These are phyloP conservation scores for Calonectria pteridis DNA, from an alignment of 2,329 filamentous ascomycete species.

Conservation along the genomic window DNA sequence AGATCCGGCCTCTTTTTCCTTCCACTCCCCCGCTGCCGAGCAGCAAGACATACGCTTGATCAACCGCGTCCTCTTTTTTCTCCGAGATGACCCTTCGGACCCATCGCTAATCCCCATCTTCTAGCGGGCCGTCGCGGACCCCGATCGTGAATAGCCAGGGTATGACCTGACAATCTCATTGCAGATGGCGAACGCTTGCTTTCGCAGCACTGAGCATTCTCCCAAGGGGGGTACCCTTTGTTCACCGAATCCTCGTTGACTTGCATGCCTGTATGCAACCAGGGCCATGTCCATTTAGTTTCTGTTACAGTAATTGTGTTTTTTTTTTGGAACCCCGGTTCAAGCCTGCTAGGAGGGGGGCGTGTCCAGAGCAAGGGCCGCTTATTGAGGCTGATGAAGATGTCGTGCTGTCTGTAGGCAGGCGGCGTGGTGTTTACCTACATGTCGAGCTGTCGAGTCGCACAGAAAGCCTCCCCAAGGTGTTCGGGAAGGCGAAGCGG, in stretches of 20 bases:
- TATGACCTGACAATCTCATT: conserved; percentile 5
- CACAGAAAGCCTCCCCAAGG: not conserved
- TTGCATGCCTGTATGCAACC: conserved; percentile 34
- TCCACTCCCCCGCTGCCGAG: not conserved
- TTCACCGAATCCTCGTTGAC: conserved; percentile 21
- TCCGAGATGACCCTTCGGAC: not conserved
- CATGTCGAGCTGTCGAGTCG: conserved; percentile 3
- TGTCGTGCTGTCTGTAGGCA: not conserved
- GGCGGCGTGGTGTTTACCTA: not conserved
- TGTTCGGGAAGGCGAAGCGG: not conserved
- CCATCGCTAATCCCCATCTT: not conserved
- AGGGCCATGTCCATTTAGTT: conserved; percentile 37
- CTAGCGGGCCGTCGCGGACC: conserved; percentile 28
- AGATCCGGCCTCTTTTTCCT: not conserved
- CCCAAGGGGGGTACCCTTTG: conserved; percentile 19
- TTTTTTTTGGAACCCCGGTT: not conserved
- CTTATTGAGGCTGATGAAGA: conserved; percentile 20
- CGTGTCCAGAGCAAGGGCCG: not conserved
- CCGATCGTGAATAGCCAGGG: conserved; percentile 24
- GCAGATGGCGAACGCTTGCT: conserved; percentile 7
- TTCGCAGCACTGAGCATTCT: not conserved
- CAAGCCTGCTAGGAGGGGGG: not conserved
- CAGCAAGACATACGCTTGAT: not conserved
- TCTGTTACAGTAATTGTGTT: conserved; percentile 33
- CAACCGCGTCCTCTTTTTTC: not conserved